phyloP scores from a whole-genome alignment of 768 basidiomycete species.

The Cystobasidium onofrii region DNA sequence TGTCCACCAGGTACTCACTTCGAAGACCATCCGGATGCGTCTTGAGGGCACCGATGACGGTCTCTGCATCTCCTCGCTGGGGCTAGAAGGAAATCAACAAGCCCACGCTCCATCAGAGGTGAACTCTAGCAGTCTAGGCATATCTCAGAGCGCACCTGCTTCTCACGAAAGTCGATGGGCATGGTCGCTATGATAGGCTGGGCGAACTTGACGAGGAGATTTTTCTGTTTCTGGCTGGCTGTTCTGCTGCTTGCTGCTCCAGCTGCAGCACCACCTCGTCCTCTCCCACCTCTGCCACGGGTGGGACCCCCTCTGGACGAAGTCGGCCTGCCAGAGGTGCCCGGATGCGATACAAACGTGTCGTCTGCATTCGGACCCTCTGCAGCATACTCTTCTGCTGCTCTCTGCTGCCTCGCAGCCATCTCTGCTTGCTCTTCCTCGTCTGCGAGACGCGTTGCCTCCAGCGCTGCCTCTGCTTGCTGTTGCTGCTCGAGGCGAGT shows the following conservation, averaged over 20 bases:
- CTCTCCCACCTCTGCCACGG: not conserved
- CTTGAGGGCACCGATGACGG: conserved; percentile 9
- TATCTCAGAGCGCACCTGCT: conserved; percentile 22
- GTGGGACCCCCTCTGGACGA: not conserved
- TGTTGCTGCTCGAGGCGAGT: not conserved
- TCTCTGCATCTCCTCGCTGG: conserved; percentile 27
- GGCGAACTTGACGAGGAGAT: conserved; percentile 15
- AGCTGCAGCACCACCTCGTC: not conserved
- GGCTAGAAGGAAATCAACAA: not conserved
- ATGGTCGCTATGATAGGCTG: conserved; percentile 22
- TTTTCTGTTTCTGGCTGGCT: conserved; percentile 20
- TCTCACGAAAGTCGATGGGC: conserved; percentile 31
- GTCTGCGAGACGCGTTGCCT: not conserved
- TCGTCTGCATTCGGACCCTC: not conserved
- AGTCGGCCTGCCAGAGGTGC: not conserved
- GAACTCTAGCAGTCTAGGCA: too few species aligned
- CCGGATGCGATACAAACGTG: conserved; percentile 1
- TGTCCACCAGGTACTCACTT: not conserved
- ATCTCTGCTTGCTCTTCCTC: conserved; percentile 15
- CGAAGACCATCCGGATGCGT: conserved; percentile 16
- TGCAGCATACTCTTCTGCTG: not conserved
- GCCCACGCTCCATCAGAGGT: too few species aligned
- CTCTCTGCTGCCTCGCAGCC: not conserved
- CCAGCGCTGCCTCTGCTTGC: not conserved
- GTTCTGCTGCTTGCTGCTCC: not conserved